Evolutionary conservation across 192 early-diverging fungal genomes (phyloP), one percentile per base, ranked within the genome.

Genomic region (Geranomyces variabilis): DNA sequence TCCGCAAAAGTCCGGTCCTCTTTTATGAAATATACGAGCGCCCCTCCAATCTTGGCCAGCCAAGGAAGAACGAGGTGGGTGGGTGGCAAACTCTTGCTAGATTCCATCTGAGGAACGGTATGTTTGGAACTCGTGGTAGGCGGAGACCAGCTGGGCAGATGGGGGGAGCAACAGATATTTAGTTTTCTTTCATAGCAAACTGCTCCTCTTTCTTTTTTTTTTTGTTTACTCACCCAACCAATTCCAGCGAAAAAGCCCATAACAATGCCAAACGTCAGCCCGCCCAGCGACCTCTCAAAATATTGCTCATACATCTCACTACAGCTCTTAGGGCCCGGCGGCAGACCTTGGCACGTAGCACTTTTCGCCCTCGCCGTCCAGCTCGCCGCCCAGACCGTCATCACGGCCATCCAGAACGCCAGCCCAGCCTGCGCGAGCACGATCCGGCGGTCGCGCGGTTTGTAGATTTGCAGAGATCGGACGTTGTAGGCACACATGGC

Each of bases 201-300:
- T n/a, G n/a, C n/a, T n/a, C n/a, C n/a, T n/a, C n/a, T n/a, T n/a
- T n/a, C n/a, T n/a, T n/a, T n/a, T n/a, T n/a, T n/a, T n/a, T n/a
- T n/a, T n/a, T n/a, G n/a, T n/a, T n/a, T n/a, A 41, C 64, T 46
- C 12, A 68, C 66, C 66, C 66, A 68, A n/a, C 24, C 26, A 9
- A 56, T 56, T 17, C 48, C 66, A 19, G 66, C 58, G 22, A 49
- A 55, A 24, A 36, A 49, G 5, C 48, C 66, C 47, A 30, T 21
- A 10, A 68, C 28, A 56, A 68, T 22, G 6, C 66, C 66, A 55
- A 68, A 68, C 33, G 21, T 36, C 66, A 68, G 29, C 10, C 49
- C 66, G 0, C 49, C 24, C 2, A 26, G 22, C 5, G 48, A 29
- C 26, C 17, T 56, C 7, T 19, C 21, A 29, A 28, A 60, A 17